Base-by-base conservation (phyloP, 1,139 yeast species). In the Blastobotrys ciferrii region DNA sequence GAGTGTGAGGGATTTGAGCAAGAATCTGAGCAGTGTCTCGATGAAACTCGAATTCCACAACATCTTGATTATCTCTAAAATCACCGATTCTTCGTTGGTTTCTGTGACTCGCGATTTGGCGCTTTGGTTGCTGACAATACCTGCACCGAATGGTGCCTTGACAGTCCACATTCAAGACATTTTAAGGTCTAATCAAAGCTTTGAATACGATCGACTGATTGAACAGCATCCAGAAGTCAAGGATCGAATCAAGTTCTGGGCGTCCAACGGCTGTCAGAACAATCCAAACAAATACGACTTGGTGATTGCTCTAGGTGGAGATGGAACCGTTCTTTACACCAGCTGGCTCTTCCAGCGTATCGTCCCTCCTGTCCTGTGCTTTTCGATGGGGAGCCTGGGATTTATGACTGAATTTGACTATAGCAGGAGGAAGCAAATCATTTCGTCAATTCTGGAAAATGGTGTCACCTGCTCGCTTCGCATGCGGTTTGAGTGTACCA, bases 351-450 rank as follows among this genome's bases (percentile, higher is more conserved):
- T 77, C 57, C 89, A 85, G 66, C 75, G 77, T 18, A 71, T 75
- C 25, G 95, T 87, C 2, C 96, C 96, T 0, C 96, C 96, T 0
- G 87, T 88, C 1, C 68, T 88, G 38, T 79, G 91, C 45, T 88
- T 87, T 63, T 82, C 92, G 2, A 68, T 87, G 66, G 96, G 96
- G 0, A 83, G 92, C 2, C 70, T 88, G 17, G 96, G 96, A 12
- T 88, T 88, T 64, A 69, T 88, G 58, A 78, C 88, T 19, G 95
- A 92, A 30, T 87, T 85, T 66, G 82, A 84, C 60, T 84, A 82
- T 59, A 65, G 67, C n/a, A 74, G 74, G 30, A 75, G 76, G 60
- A 67, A 71, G 49, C 69, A 70, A n/a, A 77, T 82, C 2, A 76
- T 88, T 54, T 64, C 69, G 13, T 67, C 68, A 52, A 82, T 85